Evolutionary conservation across 2,329 filamentous ascomycete genomes (phyloP).

Genomic region (Botrytis aclada): DNA sequence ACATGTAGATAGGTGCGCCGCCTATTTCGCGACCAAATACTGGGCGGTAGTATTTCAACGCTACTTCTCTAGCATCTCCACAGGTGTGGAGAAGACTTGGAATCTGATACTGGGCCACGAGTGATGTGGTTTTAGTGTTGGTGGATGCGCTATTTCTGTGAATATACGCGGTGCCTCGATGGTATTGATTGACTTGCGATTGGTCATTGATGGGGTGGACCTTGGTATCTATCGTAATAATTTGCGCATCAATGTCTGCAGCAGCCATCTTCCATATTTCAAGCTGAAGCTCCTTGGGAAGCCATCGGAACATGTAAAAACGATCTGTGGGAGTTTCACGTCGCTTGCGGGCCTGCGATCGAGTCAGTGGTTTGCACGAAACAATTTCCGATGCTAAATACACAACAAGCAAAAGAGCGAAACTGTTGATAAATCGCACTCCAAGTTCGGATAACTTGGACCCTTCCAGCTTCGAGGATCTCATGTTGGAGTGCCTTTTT

Average conservation of each 20-base stretch:
- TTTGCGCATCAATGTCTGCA: neutral
- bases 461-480: neutral
- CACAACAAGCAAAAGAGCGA: neutral
- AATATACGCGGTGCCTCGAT: neutral
- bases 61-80: neutral
- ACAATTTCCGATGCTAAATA: neutral
- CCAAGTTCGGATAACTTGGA: neutral
- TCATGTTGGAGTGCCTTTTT: neutral
- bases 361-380: neutral
- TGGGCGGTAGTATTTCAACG: neutral
- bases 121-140: neutral
- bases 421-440: neutral
- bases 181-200: neutral
- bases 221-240: neutral
- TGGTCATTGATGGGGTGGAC: neutral
- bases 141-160: neutral
- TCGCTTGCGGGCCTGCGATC: neutral
- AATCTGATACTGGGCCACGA: neutral
- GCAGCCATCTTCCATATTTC: neutral
- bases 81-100: neutral
- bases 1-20: neutral
- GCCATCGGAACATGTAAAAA: neutral
- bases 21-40: neutral
- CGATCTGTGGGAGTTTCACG: neutral
- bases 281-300: neutral